phyloP scores from a whole-genome alignment of 2,329 filamentous ascomycete species.

The Dothideomycetes sp. region DNA sequence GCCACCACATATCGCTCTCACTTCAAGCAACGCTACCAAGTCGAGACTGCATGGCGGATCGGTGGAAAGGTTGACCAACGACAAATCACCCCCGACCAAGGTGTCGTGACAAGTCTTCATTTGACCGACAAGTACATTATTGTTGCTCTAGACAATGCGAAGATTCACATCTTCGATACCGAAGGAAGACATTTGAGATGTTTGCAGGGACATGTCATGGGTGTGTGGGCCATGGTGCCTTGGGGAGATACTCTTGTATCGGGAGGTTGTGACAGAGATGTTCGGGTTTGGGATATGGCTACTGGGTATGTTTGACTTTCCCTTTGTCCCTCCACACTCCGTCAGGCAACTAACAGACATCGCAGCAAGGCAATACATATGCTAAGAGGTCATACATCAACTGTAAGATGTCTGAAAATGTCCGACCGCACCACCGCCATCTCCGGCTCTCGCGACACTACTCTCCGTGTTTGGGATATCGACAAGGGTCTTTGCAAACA shows the following conservation, averaged over 20 bases:
- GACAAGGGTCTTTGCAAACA: constrained; percentile 78
- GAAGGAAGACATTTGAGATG: constrained; percentile 81
- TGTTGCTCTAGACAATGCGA: constrained; percentile 92
- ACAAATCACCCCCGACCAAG: constrained; percentile 91
- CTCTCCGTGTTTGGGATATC: constrained; percentile 90
- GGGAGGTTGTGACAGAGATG: constrained; percentile 91
- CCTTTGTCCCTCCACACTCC: too few species aligned
- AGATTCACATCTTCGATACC: constrained; percentile 95
- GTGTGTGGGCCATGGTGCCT: constrained; percentile 98
- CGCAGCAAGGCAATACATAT: constrained; percentile 64
- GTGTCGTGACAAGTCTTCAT: constrained; percentile 91
- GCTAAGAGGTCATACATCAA: constrained; percentile 88
- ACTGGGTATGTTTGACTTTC: constrained; percentile 56
- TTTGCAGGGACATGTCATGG: constrained; percentile 93
- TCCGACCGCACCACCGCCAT: constrained; percentile 88
- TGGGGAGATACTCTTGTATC: constrained; percentile 94
- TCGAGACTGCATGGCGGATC: constrained; percentile 92
- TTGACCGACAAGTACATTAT: constrained; percentile 94
- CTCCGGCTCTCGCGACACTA: constrained; percentile 91
- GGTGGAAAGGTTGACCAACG: constrained; percentile 74
- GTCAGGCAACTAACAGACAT: too few species aligned
- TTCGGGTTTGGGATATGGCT: constrained; percentile 90
- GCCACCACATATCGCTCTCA: constrained; percentile 85
- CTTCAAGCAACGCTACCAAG: constrained; percentile 95
- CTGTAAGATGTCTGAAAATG: constrained; percentile 96